Base-by-base conservation (phyloP, 1,284 basidiomycete genomes). In the Naganishia liquefaciens region DNA sequence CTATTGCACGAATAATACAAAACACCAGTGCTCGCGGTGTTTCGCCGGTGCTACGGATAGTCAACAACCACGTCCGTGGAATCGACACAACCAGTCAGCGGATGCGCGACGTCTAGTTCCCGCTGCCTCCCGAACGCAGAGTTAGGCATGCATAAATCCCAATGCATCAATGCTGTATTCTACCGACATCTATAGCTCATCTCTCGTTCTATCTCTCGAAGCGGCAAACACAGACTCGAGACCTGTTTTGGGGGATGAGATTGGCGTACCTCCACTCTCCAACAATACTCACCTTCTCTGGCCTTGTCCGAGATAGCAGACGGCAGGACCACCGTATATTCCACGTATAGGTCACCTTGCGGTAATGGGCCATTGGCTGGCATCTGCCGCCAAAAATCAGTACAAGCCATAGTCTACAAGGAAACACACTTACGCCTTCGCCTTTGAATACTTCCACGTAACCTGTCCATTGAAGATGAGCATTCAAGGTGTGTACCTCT, bases 321-420 rank as follows among this genome's bases (percentile, higher is more conserved):
- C 0, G 93, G 94, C 62, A 97, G 78, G 25, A 96, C 87, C 54
- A 97, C 90, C 58, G 84, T 89, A 79, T 94, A 97, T 77, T 96
- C 92, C 55, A 97, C 84, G 74, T 86, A 97, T 62, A 97, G 81
- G 76, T 94, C 88, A 30, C 94, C 94, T 69, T 88, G 84, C 3
- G 81, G 81, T 11, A 83, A 79, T 62, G 77, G 76, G 67, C 85
- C 84, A 71, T 85, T 89, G 28, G 87, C 74, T 2, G 92, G 91
- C 91, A 95, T 91, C 76, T 79, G 64, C 27, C 44, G 23, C 6
- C 21, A 10, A n/a, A 19, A n/a, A 19, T 54, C 49, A 54, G 43
- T 43, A 19, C 6, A 15, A 2, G 5, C 39, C 0, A 21, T 15
- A 3, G 15, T 21, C 21, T 4, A 4, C 5, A 11, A 47, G 28